Conservation (phyloP, 306 rosid species). For the Comarum palustre region DNA sequence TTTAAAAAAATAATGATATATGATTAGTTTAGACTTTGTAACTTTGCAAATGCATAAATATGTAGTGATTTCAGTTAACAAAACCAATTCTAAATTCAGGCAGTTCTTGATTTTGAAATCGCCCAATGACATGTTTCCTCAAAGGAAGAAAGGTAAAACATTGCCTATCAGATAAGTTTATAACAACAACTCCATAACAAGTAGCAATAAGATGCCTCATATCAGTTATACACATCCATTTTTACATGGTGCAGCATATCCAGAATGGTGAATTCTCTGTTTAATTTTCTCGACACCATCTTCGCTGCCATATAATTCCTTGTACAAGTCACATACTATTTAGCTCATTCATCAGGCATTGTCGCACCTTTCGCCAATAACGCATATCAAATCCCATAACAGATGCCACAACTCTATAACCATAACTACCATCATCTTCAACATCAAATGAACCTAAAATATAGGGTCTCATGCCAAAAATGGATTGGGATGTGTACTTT, state of each 20-base stretch:
- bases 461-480: background rate
- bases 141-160: no score
- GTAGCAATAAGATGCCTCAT: background rate
- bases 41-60: no score
- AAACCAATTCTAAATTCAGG: no score
- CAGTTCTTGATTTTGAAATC: no score
- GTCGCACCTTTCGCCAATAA: background rate
- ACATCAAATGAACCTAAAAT: background rate
- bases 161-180: no score
- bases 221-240: background rate
- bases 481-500: background rate
- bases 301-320: background rate
- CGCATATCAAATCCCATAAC: background rate
- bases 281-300: background rate
- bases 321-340: background rate
- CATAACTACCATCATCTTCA: background rate
- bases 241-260: background rate
- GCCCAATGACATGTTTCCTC: no score
- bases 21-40: no score
- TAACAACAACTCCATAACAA: no score
- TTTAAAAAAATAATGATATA: no score
- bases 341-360: background rate
- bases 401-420: background rate
- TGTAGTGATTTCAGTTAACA: no score
- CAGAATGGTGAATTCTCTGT: background rate